These are phyloP conservation scores for Crithidia fasciculata DNA, from an alignment of 208 protist genomes.

Conservation along the genomic window DNA sequence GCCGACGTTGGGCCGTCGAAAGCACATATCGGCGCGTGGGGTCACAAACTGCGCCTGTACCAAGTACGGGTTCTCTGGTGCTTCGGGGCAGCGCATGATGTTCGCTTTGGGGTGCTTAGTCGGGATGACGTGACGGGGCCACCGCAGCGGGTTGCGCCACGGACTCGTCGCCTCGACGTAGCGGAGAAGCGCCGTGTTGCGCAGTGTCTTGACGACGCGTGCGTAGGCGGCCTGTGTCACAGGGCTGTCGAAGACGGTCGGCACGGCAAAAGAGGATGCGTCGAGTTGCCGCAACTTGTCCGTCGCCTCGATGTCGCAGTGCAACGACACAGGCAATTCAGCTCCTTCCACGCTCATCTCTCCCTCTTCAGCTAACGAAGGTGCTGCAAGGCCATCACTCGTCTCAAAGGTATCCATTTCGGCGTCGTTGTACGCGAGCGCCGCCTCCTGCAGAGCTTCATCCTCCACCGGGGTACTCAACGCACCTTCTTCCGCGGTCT, in stretches of 20 bases:
- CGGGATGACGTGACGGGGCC: constrained; percentile 81
- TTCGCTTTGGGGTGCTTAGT: constrained; percentile 86
- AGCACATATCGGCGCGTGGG: constrained; percentile 85
- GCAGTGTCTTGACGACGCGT: constrained; percentile 53
- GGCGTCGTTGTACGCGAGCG: too few species aligned
- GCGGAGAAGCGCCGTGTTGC: constrained; percentile 59
- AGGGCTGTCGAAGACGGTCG: constrained; percentile 31
- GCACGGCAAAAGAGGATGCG: not conserved
- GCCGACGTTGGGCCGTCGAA: constrained; percentile 80
- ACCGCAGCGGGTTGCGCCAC: constrained; percentile 88
- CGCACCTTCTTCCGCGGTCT: too few species aligned
- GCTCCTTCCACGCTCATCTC: too few species aligned
- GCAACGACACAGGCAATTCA: too few species aligned
- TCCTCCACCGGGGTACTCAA: too few species aligned
- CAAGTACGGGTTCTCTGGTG: constrained; percentile 85
- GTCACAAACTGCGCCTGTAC: constrained; percentile 82
- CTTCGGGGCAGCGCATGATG: constrained; percentile 89
- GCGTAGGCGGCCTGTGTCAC: constrained; percentile 52
- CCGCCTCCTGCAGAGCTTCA: too few species aligned
- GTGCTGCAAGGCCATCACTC: too few species aligned
- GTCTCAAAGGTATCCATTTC: too few species aligned
- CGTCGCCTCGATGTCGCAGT: not conserved
- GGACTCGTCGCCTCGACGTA: constrained; percentile 83
- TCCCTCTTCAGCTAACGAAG: too few species aligned
- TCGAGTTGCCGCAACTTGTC: not conserved